These are phyloP conservation scores for Blastobotrys arbuscula DNA, from an alignment of 1,139 yeast genomes.

Conservation along the genomic window DNA sequence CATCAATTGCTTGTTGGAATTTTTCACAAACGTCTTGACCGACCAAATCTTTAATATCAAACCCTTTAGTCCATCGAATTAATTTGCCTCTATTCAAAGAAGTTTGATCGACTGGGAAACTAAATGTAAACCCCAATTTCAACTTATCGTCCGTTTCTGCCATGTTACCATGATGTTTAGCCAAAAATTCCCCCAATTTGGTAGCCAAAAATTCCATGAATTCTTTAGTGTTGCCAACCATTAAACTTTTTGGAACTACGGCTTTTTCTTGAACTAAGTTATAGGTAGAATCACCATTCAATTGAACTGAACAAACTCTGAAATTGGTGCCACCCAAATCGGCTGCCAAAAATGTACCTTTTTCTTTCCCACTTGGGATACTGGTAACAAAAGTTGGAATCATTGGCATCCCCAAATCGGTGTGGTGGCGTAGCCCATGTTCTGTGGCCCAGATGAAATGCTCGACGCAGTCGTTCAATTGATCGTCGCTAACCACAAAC, in stretches of 20 bases:
- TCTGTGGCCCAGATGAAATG: constrained; percentile 43
- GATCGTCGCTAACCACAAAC: constrained; percentile 48
- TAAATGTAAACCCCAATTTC: constrained; percentile 85
- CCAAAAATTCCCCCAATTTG: constrained; percentile 57
- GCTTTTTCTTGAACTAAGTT: constrained; percentile 64
- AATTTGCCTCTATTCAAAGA: constrained; percentile 71
- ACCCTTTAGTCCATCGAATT: constrained; percentile 95
- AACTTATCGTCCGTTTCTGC: constrained; percentile 32
- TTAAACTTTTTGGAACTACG: constrained; percentile 66
- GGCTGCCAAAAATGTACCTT: constrained; percentile 71
- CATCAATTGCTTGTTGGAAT: constrained; percentile 64
- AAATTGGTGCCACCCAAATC: constrained; percentile 87
- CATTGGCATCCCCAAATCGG: constrained; percentile 66
- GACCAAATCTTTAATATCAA: constrained; percentile 75
- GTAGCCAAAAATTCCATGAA: constrained; percentile 71
- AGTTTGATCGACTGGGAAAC: constrained; percentile 86
- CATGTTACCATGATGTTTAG: constrained; percentile 46
- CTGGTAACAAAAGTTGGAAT: constrained; percentile 79
- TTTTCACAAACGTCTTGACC: constrained; percentile 73
- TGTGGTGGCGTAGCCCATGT: constrained; percentile 20
- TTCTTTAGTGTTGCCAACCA: constrained; percentile 52
- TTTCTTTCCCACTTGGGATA: constrained; percentile 74
- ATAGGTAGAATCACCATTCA: constrained; percentile 78
- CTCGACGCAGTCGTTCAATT: constrained; percentile 54
- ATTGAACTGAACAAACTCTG: constrained; percentile 76